Conservation (phyloP, 2,329 filamentous ascomycete genomes). For the Nakataea oryzae region DNA sequence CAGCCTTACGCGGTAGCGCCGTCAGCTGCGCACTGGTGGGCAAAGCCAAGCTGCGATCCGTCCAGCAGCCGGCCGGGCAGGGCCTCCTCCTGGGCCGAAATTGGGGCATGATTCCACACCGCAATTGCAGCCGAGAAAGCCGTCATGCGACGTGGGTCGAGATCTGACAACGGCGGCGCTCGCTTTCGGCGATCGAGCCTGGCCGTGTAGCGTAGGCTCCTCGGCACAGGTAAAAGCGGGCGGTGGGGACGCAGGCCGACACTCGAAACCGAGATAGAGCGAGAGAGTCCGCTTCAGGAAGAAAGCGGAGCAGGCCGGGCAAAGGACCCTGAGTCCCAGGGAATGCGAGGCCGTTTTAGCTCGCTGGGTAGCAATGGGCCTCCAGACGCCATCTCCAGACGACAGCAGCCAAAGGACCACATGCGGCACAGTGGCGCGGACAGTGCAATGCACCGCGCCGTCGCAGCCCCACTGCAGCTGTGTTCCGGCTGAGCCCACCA, state of each 20-base stretch:
- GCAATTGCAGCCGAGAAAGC: background rate
- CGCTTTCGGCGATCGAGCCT: too few species aligned
- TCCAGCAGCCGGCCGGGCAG: background rate
- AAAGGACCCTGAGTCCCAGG: background rate
- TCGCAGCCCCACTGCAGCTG: background rate
- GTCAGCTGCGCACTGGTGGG: slow-evolving; percentile 1
- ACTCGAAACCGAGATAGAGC: background rate
- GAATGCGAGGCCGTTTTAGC: background rate
- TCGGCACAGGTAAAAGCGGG: background rate
- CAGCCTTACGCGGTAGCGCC: slow-evolving; percentile 3
- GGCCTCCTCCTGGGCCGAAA: background rate
- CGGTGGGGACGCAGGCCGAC: background rate
- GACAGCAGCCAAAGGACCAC: too few species aligned
- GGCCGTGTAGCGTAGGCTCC: too few species aligned
- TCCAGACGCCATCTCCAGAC: background rate
- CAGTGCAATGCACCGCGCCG: background rate
- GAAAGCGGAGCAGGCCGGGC: too few species aligned
- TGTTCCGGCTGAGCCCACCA: background rate
- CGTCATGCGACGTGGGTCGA: too few species aligned
- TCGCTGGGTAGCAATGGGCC: background rate
- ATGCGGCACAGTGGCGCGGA: background rate
- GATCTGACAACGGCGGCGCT: too few species aligned
- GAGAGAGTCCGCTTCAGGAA: too few species aligned
- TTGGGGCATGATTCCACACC: background rate
- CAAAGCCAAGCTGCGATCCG: background rate